These are phyloP conservation scores for slime mould (Dictyostelium discoideum) DNA, from an alignment of 78 protist genomes.

Conservation along the genomic window dicty_2.7 NC_007089.4:5050001-5050500, in stretches of 20 bases:
- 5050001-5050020: slow-evolving; percentile 27
- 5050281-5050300: neutral
- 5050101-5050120: slow-evolving; percentile 35
- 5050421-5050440: neutral
- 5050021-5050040: neutral
- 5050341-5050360: neutral
- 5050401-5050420: slow-evolving; percentile 19
- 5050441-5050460: slow-evolving; percentile 16
- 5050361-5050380: slow-evolving; percentile 35
- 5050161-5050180: neutral
- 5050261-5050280: neutral
- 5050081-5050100: slow-evolving; percentile 17
- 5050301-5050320: neutral
- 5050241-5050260: neutral
- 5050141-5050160: slow-evolving; percentile 25
- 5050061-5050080: neutral
- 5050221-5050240: neutral
- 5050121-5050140: slow-evolving; percentile 8
- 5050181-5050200: neutral
- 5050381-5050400: slow-evolving; percentile 71
- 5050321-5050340: neutral
- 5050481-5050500: neutral
- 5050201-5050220: neutral
- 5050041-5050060: neutral
- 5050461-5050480: slow-evolving; percentile 11